Percentiles rank a stretch among this genome's conserved stretches.
Evolutionary conservation across 2,329 filamentous ascomycete genomes (phyloP).

Genomic region (Pseudogymnoascus sp.): DNA sequence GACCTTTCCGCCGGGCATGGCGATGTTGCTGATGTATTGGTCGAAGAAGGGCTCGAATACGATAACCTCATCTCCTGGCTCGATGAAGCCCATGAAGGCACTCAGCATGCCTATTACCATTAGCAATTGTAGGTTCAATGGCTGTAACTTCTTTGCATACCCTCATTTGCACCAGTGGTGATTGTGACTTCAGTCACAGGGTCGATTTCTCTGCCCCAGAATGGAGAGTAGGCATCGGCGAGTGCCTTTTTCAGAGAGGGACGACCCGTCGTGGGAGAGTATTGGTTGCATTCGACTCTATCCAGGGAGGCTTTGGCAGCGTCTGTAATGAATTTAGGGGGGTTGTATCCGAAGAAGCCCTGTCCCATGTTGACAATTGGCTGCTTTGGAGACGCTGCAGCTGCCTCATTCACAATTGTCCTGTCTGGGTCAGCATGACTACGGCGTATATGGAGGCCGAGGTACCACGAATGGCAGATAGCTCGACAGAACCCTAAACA

Average conservation of each 20-base stretch:
- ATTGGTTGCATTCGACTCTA: slow-evolving; percentile 95
- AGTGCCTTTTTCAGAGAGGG: slow-evolving; percentile 89
- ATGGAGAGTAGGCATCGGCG: slow-evolving; percentile 82
- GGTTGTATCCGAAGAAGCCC: slow-evolving; percentile 87
- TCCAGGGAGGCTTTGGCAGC: slow-evolving; percentile 87
- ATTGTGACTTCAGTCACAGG: slow-evolving; percentile 91
- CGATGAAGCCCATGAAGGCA: slow-evolving; percentile 96
- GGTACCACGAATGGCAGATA: not conserved
- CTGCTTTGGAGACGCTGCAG: slow-evolving; percentile 52
- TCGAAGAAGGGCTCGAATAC: slow-evolving; percentile 99
- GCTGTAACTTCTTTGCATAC: slow-evolving; percentile 23
- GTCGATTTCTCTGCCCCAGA: slow-evolving; percentile 73
- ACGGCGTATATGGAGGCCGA: not conserved
- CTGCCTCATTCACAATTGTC: slow-evolving; percentile 60
- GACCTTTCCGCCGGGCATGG: slow-evolving; percentile 93
- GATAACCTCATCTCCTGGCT: slow-evolving; percentile 91
- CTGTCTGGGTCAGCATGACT: slow-evolving; percentile 27
- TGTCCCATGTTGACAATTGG: slow-evolving; percentile 59
- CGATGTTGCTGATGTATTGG: slow-evolving; percentile 98
- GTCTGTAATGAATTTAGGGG: slow-evolving; percentile 79
- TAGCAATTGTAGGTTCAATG: not conserved
- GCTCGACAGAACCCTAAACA: slow-evolving; percentile 12
- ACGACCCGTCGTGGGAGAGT: slow-evolving; percentile 89
- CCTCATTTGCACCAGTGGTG: slow-evolving; percentile 85
- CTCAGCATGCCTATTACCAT: slow-evolving; percentile 66